These are phyloP conservation scores for Dothistroma pini DNA, from an alignment of 2,329 filamentous ascomycete genomes.

Conservation along the genomic window DNA sequence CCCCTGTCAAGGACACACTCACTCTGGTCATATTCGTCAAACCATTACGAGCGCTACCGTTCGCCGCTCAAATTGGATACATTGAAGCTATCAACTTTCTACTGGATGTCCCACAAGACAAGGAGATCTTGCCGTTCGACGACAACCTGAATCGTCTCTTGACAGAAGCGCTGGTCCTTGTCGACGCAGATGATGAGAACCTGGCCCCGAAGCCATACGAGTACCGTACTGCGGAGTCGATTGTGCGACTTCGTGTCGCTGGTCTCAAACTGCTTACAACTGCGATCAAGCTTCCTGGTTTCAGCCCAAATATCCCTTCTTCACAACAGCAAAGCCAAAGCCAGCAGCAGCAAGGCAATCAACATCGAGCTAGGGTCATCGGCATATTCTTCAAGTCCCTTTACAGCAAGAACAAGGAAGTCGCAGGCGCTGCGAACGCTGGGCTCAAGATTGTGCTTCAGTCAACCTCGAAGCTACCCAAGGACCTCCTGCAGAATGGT, in stretches of 20 bases:
- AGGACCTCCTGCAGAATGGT: conserved; percentile 91
- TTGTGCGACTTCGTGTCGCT: conserved; percentile 84
- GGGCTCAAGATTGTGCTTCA: conserved; percentile 83
- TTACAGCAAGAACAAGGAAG: conserved; percentile 87
- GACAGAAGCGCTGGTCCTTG: conserved; percentile 88
- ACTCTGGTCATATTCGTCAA: conserved; percentile 94
- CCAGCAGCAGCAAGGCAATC: conserved; percentile 53
- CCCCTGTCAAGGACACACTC: conserved; percentile 84
- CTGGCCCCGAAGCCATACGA: conserved; percentile 90
- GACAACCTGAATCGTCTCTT: conserved; percentile 85
- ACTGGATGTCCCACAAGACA: conserved; percentile 76
- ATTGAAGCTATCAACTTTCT: conserved; percentile 98
- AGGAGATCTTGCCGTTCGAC: conserved; percentile 76
- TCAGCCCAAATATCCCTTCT: conserved; percentile 59
- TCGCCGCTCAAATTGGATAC: conserved; percentile 93
- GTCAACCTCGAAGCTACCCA: conserved; percentile 86
- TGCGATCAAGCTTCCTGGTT: conserved; percentile 90
- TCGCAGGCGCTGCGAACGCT: conserved; percentile 89
- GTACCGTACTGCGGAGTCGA: conserved; percentile 91
- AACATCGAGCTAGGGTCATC: conserved; percentile 64
- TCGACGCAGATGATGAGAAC: conserved; percentile 91
- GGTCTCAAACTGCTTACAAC: conserved; percentile 91
- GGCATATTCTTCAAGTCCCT: conserved; percentile 97
- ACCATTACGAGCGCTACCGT: conserved; percentile 85
- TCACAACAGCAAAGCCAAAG: conserved; percentile 14